A percentile compares a stretch with the other conserved stretches of the same genome.
These are phyloP conservation scores for Phaeophleospora eucalypticola DNA, from an alignment of 2,329 filamentous ascomycete species.

Conservation along the genomic window DNA sequence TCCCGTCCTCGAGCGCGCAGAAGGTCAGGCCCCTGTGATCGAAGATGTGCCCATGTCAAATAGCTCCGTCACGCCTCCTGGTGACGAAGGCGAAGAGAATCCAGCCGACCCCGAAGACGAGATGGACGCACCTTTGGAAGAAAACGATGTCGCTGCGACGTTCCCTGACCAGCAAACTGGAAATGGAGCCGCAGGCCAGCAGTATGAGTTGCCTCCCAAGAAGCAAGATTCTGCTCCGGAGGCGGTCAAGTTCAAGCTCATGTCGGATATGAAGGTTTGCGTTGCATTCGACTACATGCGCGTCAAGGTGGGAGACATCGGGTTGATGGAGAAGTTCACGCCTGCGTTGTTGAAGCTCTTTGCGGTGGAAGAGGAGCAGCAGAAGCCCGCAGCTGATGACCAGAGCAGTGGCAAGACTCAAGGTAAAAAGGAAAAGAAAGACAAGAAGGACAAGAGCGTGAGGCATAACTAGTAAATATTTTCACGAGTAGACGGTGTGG, in stretches of 20 bases:
- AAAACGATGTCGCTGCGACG: constrained; percentile 27
- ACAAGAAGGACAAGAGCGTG: constrained; percentile 23
- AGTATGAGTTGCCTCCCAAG: constrained; percentile 21
- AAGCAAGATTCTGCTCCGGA: constrained; percentile 9
- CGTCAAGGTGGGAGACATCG: constrained; percentile 66
- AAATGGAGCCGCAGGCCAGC: constrained; percentile 14
- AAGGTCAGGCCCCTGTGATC: constrained; percentile 22
- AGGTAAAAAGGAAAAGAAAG: constrained; percentile 14
- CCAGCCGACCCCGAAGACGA: constrained; percentile 12
- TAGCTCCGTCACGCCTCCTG: not conserved
- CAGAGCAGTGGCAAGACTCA: constrained; percentile 9
- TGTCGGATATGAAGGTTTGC: constrained; percentile 59
- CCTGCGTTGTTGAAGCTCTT: constrained; percentile 58
- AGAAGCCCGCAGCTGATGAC: constrained; percentile 9
- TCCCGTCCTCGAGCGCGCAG: constrained; percentile 48
- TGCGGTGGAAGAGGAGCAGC: constrained; percentile 40
- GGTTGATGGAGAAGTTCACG: constrained; percentile 59
- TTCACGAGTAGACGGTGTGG: not conserved
- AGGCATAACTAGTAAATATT: constrained; percentile 18
- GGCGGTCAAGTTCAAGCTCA: constrained; percentile 36
- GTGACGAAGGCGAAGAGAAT: too few species aligned
- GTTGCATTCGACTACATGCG: constrained; percentile 78
- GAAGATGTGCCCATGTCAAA: constrained; percentile 10
- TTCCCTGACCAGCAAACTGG: constrained; percentile 19
- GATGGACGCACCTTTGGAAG: constrained; percentile 13